Base-by-base conservation (phyloP, 345 rosid species). In the Eutrema japonicum region DNA sequence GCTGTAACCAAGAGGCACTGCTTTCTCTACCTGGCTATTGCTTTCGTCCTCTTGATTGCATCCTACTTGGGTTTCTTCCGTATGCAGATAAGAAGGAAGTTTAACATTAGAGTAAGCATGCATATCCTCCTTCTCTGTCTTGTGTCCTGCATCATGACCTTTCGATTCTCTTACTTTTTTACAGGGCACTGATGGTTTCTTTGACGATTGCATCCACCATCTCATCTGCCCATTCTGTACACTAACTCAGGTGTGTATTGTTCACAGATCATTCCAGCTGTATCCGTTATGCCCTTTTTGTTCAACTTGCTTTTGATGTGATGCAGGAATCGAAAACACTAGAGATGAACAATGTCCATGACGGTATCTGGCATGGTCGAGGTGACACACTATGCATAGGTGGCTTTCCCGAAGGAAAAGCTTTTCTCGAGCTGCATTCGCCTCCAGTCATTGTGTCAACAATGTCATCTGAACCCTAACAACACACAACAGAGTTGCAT, bases 281-380 rank as follows among this genome's bases (percentile, higher is more conserved):
- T 63, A 38, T 30, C 32, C 26, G 5, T 46, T 65, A 4, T 55
- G 27, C 13, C 35, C 22, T 36, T 55, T 63, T 63, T 27, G 53
- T 62, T 46, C 9, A 75, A 70, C 35, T 70, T 70, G 49, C 14
- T 60, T 70, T 52, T 26, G 57, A 63, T 52, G 30, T 56, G 70
- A 66, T 72, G 75, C 82, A 94, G 98, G 96, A 91, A 69, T 84
- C 97, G 7, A 84, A 93, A 81, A 94, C 98, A 4, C 56, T 94
- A 78, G 98, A 91, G 85, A 94, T 94, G 85, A 94, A 94, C 83
- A 94, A 94, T 72, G 96, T 94, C 51, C 97, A 89, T 60, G 95
- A 88, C 9, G 93, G 97, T 43, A 86, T 78, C 12, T 94, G 98
- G 98, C 98, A 91, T 68, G 97, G 98, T 10, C 87, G 97, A 29